These are phyloP conservation scores for Paramecium sexaurelia DNA, from an alignment of 73 alveolate species.

Conservation along the genomic window DNA sequence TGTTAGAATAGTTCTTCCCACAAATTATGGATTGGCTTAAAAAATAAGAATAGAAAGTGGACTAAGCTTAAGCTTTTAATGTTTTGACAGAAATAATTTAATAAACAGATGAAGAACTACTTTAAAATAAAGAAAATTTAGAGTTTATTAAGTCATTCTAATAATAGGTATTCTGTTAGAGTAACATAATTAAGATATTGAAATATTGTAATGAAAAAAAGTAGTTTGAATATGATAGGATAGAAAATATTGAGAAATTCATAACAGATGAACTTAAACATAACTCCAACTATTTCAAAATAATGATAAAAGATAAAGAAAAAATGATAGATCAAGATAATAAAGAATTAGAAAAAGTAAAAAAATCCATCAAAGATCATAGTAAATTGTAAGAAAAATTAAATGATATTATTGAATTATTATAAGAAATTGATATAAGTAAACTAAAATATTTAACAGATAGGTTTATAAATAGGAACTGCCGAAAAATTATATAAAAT, in stretches of 20 bases:
- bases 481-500: slow-evolving; percentile 28
- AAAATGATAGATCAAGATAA: slow-evolving; percentile 50
- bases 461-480: background rate
- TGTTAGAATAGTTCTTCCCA: slow-evolving; percentile 50
- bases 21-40: background rate
- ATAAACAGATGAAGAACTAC: slow-evolving; percentile 9
- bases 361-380: background rate
- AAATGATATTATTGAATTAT: background rate
- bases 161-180: background rate
- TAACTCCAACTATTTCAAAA: background rate
- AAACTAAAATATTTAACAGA: background rate
- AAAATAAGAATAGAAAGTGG: background rate
- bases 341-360: slow-evolving; percentile 38
- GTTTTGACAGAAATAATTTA: background rate
- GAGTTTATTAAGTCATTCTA: background rate
- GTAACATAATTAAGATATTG: background rate
- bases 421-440: slow-evolving; percentile 2
- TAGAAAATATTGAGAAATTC: background rate
- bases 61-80: background rate
- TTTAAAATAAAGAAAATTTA: background rate
- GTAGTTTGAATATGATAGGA: background rate
- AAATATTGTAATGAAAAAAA: background rate
- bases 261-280: background rate
- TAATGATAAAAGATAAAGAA: slow-evolving; percentile 50
- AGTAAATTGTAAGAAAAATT: background rate